Base-by-base conservation (phyloP, 768 basidiomycete genomes). In the Pulveroboletus sp. region DNA sequence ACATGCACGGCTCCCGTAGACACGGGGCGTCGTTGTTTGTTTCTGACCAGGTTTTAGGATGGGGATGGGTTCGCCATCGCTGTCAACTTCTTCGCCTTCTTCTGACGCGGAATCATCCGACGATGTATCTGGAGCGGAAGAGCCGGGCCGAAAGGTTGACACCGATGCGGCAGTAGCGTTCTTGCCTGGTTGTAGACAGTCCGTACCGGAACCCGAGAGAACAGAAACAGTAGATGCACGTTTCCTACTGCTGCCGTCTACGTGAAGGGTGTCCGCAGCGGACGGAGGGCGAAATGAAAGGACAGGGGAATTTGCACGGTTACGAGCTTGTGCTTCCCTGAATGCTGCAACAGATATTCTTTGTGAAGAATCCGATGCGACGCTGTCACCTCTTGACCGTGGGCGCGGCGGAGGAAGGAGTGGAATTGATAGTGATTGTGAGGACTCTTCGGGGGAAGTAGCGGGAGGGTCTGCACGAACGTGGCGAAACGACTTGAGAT, bases 291-390 rank as follows among this genome's bases (percentile, higher is more conserved):
- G 73, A 56, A 71, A 73, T 32, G 72, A 78, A 28, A 82, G 77
- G 0, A 68, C 73, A 9, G 86, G 85, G 0, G 84, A 86, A 46
- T 76, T 79, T 11, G 83, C 74, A 26, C 73, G 66, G 56, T 82
- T 74, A 37, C 86, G 71, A 5, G 86, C 83, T 49, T 87, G 85
- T 17, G 79, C 85, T 71, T 89, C 87, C 47, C 85, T 79, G 62
- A 90, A 90, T 3, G 88, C 88, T 3, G 86, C 88, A 30, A 90
- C 83, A 8, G 85, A 85, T 24, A 90, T 89, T 46, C 86, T 78
- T 54, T 87, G 86, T 2, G 82, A 82, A 6, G 80, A 72, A 36
- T 86, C 83, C 3, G 84, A 84, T 15, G 77, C 76, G 52, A 73
- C 57, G 64, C 84, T 85, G 39, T 72, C 70, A 18, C 75, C 79